Evolutionary conservation across 208 protist species (phyloP), one percentile per base, ranked within the genome.

Genomic region (Trypanosoma lewisi): DNA sequence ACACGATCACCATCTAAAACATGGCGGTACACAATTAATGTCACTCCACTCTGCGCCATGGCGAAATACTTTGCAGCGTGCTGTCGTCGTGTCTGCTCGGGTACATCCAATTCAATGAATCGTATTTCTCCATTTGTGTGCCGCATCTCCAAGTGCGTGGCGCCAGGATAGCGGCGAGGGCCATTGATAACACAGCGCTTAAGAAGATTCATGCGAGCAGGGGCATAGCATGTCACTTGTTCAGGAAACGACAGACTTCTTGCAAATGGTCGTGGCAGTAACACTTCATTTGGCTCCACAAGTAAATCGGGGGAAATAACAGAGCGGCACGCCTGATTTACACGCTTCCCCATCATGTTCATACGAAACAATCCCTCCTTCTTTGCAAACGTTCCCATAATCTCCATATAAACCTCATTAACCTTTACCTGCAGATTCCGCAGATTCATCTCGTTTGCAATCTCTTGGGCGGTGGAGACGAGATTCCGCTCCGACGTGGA

Each of bases 311-410:
- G 98, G 12, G 98, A 99, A 79, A 99, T 99, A 66, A 99, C 99
- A 56, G 81, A 96, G 48, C 98, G 93, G 55, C 96, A 98, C 9
- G 97, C 94, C 72, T 98, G 99, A 86, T 99, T 99, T 37, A 99
- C 98, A 67, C 99, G 92, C 77, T 99, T 99, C 63, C 99, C 99
- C 99, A 99, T 99, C 96, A 99, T 99, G 87, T 99, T 91, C 88
- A 97, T 99, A 75, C 99, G 93, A 79, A 99, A 99, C 0, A 99
- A 81, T 63, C 99, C 99, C 70, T 98, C 80, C 83, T 99, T 99
- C 77, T 99, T 99, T 48, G 99, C 98, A 50, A 99, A 96, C 63
- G 63, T 91, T 27, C 86, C 77, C 23, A 94, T 60, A 19, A 91
- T 87, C 21, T 70, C 64, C 14, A 69, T 76, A 75, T 92, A 95